Percentiles rank a stretch among this genome's conserved stretches.
Conservation (phyloP, 129 eudicot genomes). For the Arctium minus region DNA sequence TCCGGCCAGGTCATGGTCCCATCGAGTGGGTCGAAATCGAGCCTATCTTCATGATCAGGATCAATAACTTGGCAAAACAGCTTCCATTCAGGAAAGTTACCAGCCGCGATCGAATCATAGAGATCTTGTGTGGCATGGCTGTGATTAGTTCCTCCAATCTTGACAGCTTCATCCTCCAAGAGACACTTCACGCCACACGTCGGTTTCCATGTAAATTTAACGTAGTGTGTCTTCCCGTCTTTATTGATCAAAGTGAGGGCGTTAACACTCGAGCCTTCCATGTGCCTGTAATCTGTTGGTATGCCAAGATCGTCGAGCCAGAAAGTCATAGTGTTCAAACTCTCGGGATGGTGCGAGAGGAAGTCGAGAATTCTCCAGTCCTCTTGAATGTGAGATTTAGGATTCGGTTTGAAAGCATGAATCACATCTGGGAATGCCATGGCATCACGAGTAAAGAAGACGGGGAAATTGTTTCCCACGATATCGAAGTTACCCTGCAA, state of each 20-base stretch:
- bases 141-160: conserved; percentile 59
- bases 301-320: conserved; percentile 59
- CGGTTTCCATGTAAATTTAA: conserved; percentile 66
- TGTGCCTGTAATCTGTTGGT: conserved; percentile 61
- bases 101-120: conserved; percentile 60
- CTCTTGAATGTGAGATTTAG: conserved; percentile 69
- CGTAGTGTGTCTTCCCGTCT: conserved; percentile 51
- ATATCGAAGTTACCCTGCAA: conserved; percentile 68
- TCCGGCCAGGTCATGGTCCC: conserved; percentile 69
- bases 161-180: conserved; percentile 48
- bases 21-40: conserved; percentile 71
- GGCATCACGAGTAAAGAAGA: conserved; percentile 59
- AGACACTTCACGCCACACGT: conserved; percentile 59
- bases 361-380: conserved; percentile 72
- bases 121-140: conserved; percentile 73
- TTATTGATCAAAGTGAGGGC: conserved; percentile 48
- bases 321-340: conserved; percentile 55
- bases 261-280: conserved; percentile 63
- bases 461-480: conserved; percentile 79
- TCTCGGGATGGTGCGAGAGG: conserved; percentile 75
- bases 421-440: conserved; percentile 72
- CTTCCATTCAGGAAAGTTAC: conserved; percentile 63
- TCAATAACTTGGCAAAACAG: conserved; percentile 53
- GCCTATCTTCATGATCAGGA: conserved; percentile 52
- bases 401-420: conserved; percentile 69